Evolutionary conservation across 2,329 filamentous ascomycete genomes (phyloP).

Genomic region (Scedosporium dehoogii): DNA sequence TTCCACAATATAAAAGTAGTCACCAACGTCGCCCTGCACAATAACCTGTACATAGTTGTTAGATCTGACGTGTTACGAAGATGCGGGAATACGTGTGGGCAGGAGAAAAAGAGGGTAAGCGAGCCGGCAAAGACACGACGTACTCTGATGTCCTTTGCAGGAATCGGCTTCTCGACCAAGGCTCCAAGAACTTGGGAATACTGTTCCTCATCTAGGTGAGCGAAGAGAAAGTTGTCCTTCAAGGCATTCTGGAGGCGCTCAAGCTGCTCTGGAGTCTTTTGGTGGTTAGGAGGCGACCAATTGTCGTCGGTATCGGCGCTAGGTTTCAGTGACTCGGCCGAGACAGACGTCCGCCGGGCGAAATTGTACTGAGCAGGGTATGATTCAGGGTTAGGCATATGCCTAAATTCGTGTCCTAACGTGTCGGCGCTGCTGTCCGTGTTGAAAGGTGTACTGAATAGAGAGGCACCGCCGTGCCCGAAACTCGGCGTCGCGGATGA

Average conservation of each 20-base stretch:
- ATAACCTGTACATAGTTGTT: constrained; percentile 56
- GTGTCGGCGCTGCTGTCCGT: constrained; percentile 37
- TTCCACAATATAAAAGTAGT: constrained; percentile 97
- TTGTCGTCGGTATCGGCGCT: constrained; percentile 74
- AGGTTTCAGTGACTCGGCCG: constrained; percentile 90
- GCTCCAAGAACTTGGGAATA: constrained; percentile 79
- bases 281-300: constrained; percentile 79
- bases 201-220: constrained; percentile 89
- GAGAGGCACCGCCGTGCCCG: constrained; percentile 28
- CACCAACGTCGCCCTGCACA: constrained; percentile 86
- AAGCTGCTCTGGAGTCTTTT: constrained; percentile 75
- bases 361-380: constrained; percentile 93
- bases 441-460: constrained; percentile 43
- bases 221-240: constrained; percentile 85
- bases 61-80: too few relatives aligned
- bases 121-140: constrained; percentile 8
- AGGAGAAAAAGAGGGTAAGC: neutral
- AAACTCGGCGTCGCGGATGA: constrained; percentile 62
- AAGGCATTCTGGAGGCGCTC: constrained; percentile 72
- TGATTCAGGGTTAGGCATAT: constrained; percentile 49
- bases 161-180: constrained; percentile 88
- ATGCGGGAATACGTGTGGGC: too few relatives aligned
- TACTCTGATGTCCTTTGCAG: constrained; percentile 73
- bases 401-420: constrained; percentile 34
- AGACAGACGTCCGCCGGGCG: constrained; percentile 87